These are phyloP conservation scores for Lagenidium sp. DNA, from an alignment of 352 stramenopile genomes.

Conservation along the genomic window DNA sequence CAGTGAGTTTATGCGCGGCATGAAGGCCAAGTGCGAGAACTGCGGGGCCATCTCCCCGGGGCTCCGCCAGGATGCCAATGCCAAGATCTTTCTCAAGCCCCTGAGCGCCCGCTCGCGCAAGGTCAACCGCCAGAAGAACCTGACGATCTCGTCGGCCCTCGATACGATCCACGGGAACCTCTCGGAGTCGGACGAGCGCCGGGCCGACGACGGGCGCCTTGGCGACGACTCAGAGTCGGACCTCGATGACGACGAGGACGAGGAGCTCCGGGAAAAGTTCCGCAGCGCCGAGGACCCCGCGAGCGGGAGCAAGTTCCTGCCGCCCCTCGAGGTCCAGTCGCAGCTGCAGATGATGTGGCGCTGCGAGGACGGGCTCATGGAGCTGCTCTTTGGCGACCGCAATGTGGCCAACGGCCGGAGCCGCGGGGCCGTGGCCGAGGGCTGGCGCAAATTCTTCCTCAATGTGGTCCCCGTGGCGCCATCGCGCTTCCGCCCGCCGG, in stretches of 20 bases:
- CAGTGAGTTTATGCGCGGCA: conserved; percentile 88
- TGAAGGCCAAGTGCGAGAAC: conserved; percentile 95
- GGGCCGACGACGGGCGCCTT: conserved; percentile 20
- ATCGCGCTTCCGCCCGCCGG: conserved; percentile 96
- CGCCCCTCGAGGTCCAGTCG: conserved; percentile 92
- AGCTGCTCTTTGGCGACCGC: conserved; percentile 89
- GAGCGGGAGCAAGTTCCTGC: conserved; percentile 90
- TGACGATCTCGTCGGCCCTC: conserved; percentile 70
- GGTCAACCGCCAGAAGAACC: conserved; percentile 76
- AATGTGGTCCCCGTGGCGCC: conserved; percentile 95
- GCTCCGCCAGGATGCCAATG: conserved; percentile 95
- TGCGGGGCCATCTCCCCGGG: conserved; percentile 93
- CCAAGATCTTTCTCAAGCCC: conserved; percentile 97
- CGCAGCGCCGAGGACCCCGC: conserved; percentile 47
- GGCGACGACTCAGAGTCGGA: conserved; percentile 72
- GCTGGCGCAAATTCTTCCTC: conserved; percentile 95
- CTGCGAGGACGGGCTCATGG: conserved; percentile 87
- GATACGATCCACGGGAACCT: conserved; percentile 73
- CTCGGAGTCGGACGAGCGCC: no score
- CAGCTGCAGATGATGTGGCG: conserved; percentile 95
- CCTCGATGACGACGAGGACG: conserved; percentile 38
- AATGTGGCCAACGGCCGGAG: conserved; percentile 54
- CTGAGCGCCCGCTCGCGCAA: conserved; percentile 74
- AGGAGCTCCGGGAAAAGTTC: no score
- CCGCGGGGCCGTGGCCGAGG: conserved; percentile 40